Base-by-base conservation (phyloP, 805 yeast species). In the Myxozyma udenii region DNA sequence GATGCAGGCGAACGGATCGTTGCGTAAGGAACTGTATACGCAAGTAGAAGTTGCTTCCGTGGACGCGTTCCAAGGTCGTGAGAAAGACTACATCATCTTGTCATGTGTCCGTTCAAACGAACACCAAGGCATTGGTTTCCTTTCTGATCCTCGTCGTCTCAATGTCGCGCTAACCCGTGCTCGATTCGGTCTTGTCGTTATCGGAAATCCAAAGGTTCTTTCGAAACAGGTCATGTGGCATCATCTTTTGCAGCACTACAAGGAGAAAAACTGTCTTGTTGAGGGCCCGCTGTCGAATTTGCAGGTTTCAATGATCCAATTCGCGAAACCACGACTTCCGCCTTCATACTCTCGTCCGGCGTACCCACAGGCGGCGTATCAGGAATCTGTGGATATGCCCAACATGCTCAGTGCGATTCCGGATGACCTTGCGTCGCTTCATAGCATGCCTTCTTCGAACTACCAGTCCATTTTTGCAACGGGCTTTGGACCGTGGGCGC, bases 11-110 rank as follows among this genome's bases (percentile, higher is more conserved):
- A 83, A 82, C 61, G 85, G 90, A 26, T 70, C 87, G 0, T 65
- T 84, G 64, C 84, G 82, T 48, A 79, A 79, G 58, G 83, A 81
- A 1, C 68, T 78, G 30, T 87, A 87, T 65, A 67, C 74, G 44
- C 81, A 79, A 46, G 85, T 90, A 42, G 97, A 90, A 69, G 89
- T 90, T 25, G 88, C 93, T 4, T 85, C 95, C n/a, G 85, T 88
- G n/a, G 96, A 88, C 68, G 93, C 96, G 1, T 88, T 88, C 71
- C 96, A 88, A 69, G 96, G 96, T 26, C 76, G 95, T 61, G 96
- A 87, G 63, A 88, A 87, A 69, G 89, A 85, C 62, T 83, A 81
- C 51, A 83, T 88, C 36, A 76, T 89, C 21, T 72, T 88, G 54
- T 81, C 93, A 2, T 80, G 93, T 63, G 96, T 88, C 28, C 75